Evolutionary conservation across 1,284 basidiomycete species (phyloP), one percentile per base, ranked within the genome.

Genomic region (Boletellus dicymbophilus): DNA sequence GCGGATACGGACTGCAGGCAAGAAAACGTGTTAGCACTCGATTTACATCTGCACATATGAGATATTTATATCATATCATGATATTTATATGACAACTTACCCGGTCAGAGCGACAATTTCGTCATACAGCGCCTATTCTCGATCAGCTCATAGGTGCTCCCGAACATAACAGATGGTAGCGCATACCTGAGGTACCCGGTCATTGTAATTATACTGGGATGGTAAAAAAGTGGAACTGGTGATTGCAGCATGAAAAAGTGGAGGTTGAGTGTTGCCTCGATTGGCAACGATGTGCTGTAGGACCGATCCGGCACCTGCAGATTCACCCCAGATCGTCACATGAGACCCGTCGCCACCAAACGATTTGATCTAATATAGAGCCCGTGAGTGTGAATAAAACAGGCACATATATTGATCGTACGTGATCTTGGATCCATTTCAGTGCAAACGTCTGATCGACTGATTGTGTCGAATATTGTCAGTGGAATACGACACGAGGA

Each of bases 381-480:
- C 5, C 3, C 16, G 3, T 52, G 1, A 44, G 23, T 23, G 15
- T 8, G 9, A 0, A 12, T 18, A 5, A 6, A 5, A 12, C n/a
- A n/a, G 10, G 34, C 23, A 20, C 3, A 5, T 5, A 12, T 7
- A 33, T 13, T 10, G 23, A 16, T 7, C 37, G 6, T 41, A 69
- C 67, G 42, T 69, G 44, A 34, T 65, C 37, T 13, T 68, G 59
- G 6, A 70, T 58, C 69, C 69, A 70, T 38, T 62, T 25, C 4
- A 70, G 46, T 13, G 65, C 69, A 40, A 62, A 61, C 0, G 44
- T 34, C 44, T 70, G 69, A 37, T 70, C 69, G 2, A 67, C 64
- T 61, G 12, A 37, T 20, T 3, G 23, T 13, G 15, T 1, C 20
- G 18, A 8, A 30, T 20, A 15, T 6, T 20, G 7, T 49, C 20